Conservation (phyloP, 2,329 filamentous ascomycete genomes). For the Drechslerella dactyloides region DNA sequence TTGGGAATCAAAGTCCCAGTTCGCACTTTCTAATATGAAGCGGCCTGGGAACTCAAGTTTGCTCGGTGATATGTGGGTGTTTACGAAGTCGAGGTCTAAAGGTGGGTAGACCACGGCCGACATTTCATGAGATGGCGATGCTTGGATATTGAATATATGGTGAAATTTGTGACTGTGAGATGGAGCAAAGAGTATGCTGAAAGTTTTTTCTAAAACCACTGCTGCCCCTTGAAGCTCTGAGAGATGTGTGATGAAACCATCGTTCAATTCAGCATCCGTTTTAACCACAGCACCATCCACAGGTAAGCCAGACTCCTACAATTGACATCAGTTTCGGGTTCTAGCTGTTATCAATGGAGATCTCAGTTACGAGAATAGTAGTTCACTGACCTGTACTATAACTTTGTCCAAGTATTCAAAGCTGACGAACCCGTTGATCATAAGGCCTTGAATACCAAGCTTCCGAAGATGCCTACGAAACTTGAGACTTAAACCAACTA, state of each 20-base stretch:
- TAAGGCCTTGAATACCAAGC: neutral
- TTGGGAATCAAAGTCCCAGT: neutral
- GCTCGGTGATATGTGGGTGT: neutral
- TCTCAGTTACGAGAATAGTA: no score
- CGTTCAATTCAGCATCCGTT: slow-evolving; percentile 35
- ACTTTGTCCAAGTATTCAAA: slow-evolving; percentile 25
- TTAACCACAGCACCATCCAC: slow-evolving; percentile 51
- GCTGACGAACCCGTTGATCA: slow-evolving; percentile 11
- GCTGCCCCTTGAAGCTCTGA: slow-evolving; percentile 50
- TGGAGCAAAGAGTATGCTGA: slow-evolving; percentile 53
- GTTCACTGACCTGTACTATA: slow-evolving; percentile 8
- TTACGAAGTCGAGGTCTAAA: slow-evolving; percentile 22
- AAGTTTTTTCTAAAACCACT: slow-evolving; percentile 8
- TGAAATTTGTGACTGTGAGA: slow-evolving; percentile 51
- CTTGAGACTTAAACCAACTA: neutral
- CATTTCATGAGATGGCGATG: slow-evolving; percentile 46
- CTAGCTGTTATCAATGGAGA: no score
- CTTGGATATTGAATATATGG: slow-evolving; percentile 49
- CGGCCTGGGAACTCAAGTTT: slow-evolving; percentile 6
- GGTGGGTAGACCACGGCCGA: slow-evolving; percentile 52
- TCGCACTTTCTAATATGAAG: slow-evolving; percentile 15
- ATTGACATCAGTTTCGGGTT: no score
- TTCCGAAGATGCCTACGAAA: neutral
- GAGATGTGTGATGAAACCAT: slow-evolving; percentile 45
- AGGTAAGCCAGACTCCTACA: slow-evolving; percentile 50